phyloP scores from a whole-genome alignment of 2,329 filamentous ascomycete species.

The Tolypocladium ovalisporum region DNA sequence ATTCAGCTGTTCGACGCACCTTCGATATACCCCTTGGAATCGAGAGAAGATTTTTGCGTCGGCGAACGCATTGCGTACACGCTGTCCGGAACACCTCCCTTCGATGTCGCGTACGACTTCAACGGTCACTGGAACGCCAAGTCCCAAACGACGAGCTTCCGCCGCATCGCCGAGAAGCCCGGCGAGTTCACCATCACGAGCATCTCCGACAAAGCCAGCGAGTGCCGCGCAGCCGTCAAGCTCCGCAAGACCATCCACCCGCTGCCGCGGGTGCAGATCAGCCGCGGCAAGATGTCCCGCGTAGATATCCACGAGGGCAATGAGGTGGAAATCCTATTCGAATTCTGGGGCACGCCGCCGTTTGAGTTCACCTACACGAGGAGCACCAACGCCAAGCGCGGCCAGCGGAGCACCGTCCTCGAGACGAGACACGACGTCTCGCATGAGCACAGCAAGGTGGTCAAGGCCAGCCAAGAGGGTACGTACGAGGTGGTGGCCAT shows the following conservation, averaged over 20 bases:
- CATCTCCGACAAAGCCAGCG: conserved; percentile 76
- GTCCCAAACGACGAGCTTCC: conserved; percentile 72
- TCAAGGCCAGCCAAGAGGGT: conserved; percentile 84
- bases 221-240: conserved; percentile 71
- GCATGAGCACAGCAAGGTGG: conserved; percentile 67
- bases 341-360: conserved; percentile 89
- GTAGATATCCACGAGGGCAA: conserved; percentile 96
- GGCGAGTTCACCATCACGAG: conserved; percentile 82
- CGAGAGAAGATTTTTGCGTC: conserved; percentile 81
- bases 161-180: conserved; percentile 82
- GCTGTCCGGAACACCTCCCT: conserved; percentile 80
- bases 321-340: conserved; percentile 84
- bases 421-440: conserved; percentile 86
- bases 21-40: conserved; percentile 78
- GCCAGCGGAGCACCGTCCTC: conserved; percentile 67
- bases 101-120: conserved; percentile 88
- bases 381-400: conserved; percentile 73
- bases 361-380: conserved; percentile 98
- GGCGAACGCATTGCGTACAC: conserved; percentile 91
- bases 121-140: conserved; percentile 72
- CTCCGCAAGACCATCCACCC: conserved; percentile 80
- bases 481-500: conserved; percentile 97
- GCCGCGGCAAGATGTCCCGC: conserved; percentile 66
- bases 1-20: conserved; percentile 91
- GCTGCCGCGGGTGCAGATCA: conserved; percentile 84